Percentiles rank a stretch among this genome's conserved stretches.
Conservation (phyloP, 208 protist genomes). For the Porcisia deanei region DNA sequence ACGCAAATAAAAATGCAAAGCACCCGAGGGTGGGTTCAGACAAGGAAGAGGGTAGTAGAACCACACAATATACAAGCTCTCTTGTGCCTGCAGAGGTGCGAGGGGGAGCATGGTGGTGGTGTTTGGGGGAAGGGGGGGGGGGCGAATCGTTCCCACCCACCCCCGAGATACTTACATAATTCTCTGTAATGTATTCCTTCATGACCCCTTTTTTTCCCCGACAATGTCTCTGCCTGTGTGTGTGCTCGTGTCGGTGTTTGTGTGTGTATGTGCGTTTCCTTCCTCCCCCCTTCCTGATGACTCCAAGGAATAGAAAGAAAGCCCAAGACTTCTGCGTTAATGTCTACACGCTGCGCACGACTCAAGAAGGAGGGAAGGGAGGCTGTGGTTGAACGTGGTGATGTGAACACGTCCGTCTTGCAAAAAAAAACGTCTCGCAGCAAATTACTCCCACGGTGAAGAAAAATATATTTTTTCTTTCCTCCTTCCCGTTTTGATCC, state of each 20-base stretch:
- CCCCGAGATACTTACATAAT: too few species aligned
- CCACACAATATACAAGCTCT: too few species aligned
- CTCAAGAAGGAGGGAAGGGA: background rate
- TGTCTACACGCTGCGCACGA: background rate
- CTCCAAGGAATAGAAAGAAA: too few species aligned
- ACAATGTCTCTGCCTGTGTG: constrained; percentile 1
- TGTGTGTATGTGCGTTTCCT: background rate
- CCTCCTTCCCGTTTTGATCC: background rate
- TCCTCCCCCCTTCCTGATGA: too few species aligned
- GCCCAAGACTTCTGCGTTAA: too few species aligned
- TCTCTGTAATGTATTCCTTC: too few species aligned
- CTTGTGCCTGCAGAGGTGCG: too few species aligned
- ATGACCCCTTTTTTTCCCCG: too few species aligned
- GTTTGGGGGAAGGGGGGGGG: too few species aligned
- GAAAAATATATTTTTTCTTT: background rate
- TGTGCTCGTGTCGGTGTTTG: background rate
- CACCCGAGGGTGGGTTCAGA: background rate
- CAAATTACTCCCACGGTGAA: background rate
- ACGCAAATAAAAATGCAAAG: background rate
- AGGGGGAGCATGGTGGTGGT: too few species aligned
- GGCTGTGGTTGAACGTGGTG: background rate
- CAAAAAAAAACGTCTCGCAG: background rate
- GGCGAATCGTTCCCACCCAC: too few species aligned
- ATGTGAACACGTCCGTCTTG: background rate
- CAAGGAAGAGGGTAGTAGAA: background rate